Evolutionary conservation across 164 flowering plant species (phyloP), one percentile per base, ranked within the genome.

Genomic region (Paratinospora sagittata): DNA sequence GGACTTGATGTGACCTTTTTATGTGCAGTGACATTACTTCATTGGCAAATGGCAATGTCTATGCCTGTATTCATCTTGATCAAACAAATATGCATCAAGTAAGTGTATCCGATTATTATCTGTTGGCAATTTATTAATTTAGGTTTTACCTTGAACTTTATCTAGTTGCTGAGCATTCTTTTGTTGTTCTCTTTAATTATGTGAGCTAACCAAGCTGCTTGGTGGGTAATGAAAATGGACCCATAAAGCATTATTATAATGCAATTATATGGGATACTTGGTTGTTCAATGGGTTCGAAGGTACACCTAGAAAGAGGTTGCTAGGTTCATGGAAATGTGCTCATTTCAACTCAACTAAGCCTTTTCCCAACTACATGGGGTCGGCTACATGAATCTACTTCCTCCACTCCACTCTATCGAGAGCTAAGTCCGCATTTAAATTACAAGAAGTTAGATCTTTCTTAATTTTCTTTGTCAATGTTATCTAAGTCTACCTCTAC

Each of bases 1-100:
- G 71, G 47, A 55, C 23, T 72, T 21, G 24, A 7, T 52, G 27
- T 60, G 37, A 23, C 30, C 34, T 39, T 66, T 73, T 19, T 36
- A 26, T 76, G 24, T 79, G 79, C 79, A 79, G 82, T 67, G 82
- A 79, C 65, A 76, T 79, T 37, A 79, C 73, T 12, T 70, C 82
- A 37, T 76, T 79, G 70, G 82, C 79, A 68, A 79, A 76, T 52
- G 68, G 72, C 49, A 77, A 71, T 70, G 82, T 73, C 47, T 79
- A 76, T 74, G 75, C 75, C 24, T 74, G 26, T 63, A 71, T 76
- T 68, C 79, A 64, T 49, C 75, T 74, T 58, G 82, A 79, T 70
- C 79, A 79, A 65, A 76, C 75, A 47, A 79, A 64, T 49, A 71
- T 79, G 45, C 72, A 58, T 70, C 75, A 76, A 73, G 82, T 74